phyloP scores from a whole-genome alignment of 2,329 filamentous ascomycete genomes.

The Alternaria tenuissima region DNA sequence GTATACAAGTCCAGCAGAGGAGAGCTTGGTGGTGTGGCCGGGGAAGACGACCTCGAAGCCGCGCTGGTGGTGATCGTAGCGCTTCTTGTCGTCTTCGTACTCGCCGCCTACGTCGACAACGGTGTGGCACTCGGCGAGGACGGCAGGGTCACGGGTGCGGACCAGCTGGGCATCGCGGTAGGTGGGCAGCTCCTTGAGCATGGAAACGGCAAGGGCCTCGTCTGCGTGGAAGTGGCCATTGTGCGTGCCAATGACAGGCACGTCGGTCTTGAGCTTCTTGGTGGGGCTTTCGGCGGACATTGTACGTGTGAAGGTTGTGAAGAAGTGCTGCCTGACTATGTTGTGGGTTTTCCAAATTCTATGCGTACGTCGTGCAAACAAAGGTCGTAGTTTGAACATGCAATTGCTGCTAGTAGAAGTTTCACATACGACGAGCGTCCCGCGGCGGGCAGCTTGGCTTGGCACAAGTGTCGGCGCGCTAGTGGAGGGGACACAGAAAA shows the following conservation, averaged over 20 bases:
- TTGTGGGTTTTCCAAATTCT: background rate
- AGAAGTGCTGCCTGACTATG: background rate
- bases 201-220: slow-evolving; percentile 94
- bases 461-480: slow-evolving; percentile 18
- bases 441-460: slow-evolving; percentile 22
- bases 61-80: slow-evolving; percentile 98
- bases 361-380: slow-evolving; percentile 6
- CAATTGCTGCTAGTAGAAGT: slow-evolving; percentile 22
- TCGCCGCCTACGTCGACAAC: slow-evolving; percentile 98
- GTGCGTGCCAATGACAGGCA: slow-evolving; percentile 84
- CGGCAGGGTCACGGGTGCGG: slow-evolving; percentile 83
- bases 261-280: slow-evolving; percentile 83
- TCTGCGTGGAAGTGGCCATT: slow-evolving; percentile 99
- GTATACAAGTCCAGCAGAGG: slow-evolving; percentile 92
- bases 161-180: slow-evolving; percentile 79
- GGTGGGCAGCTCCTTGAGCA: slow-evolving; percentile 86
- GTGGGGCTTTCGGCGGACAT: slow-evolving; percentile 56
- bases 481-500: slow-evolving; percentile 11
- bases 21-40: slow-evolving; percentile 83
- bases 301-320: slow-evolving; percentile 11
- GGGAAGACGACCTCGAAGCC: slow-evolving; percentile 88
- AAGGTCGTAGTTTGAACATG: slow-evolving; percentile 26
- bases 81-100: slow-evolving; percentile 78
- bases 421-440: slow-evolving; percentile 12
- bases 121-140: slow-evolving; percentile 85